Percentiles rank a stretch among this genome's conserved stretches.
Evolutionary conservation across 345 rosid species (phyloP).

Genomic region (Dovyalis caffra): DNA sequence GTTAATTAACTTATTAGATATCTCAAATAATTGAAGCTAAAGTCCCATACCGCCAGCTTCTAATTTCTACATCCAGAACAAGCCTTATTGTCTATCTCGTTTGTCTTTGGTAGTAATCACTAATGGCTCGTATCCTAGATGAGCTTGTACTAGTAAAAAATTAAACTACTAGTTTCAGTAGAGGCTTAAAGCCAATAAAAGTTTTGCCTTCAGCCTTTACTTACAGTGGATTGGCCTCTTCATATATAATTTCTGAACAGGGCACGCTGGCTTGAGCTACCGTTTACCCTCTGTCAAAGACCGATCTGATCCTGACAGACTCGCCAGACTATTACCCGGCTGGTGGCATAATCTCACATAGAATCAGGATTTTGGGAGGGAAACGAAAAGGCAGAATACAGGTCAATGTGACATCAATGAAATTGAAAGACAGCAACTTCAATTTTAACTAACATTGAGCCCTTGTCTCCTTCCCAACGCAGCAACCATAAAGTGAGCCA

Average conservation of each 20-base stretch:
- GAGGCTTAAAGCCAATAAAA: too few relatives aligned
- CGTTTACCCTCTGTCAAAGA: neutral
- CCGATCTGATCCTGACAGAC: neutral
- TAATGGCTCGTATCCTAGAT: neutral
- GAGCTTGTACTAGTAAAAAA: too few relatives aligned
- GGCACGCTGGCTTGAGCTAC: neutral
- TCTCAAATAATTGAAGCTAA: neutral
- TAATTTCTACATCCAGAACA: neutral
- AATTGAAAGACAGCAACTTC: neutral
- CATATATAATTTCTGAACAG: neutral
- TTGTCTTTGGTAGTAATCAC: neutral
- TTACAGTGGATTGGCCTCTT: neutral
- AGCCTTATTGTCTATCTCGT: neutral
- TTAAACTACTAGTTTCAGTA: too few relatives aligned
- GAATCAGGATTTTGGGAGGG: neutral
- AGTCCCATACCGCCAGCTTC: neutral
- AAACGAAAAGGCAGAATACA: neutral
- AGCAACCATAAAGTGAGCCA: neutral
- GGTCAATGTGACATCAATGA: neutral
- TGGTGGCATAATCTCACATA: neutral
- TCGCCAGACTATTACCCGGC: neutral
- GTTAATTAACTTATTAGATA: neutral
- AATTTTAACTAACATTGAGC: neutral
- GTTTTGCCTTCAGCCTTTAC: neutral
- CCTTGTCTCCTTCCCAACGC: neutral